Evolutionary conservation across 495 filamentous ascomycete genomes (phyloP), one percentile per base, ranked within the genome.

Genomic region (Jackrogersella multiformis): DNA sequence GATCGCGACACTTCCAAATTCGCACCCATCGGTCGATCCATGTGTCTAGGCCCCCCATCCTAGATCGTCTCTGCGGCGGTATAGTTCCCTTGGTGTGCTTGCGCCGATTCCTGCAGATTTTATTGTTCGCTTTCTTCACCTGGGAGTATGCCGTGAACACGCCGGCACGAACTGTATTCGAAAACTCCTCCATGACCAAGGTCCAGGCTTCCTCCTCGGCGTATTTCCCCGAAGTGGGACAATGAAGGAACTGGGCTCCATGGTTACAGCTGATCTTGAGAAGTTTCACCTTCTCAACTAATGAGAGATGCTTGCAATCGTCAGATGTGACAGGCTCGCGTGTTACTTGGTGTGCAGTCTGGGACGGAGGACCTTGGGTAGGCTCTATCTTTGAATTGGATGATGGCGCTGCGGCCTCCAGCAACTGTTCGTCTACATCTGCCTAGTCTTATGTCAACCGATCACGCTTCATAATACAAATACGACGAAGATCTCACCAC

Each of bases 21-120:
- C 64, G 34, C 20, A 68, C 57, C 64, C 64, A 68, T 45, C 42
- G 24, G 16, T 68, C 52, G n/a, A 68, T 57, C 64, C 64, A 68
- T 20, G 8, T 57, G 24, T 61, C 64, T 21, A 61, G 36, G 21
- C 57, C 15, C 1, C 21, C 42, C 57, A 48, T 49, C n/a, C 28
- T 23, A 44, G 57, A 4, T 5, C 64, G 51, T 32, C 49, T 61
- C 28, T 23, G 13, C 10, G 57, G 57, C 8, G 52, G 51, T 7
- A 23, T 24, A 1, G 35, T 57, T 39, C 57, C 64, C 36, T 61
- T 35, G 16, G 52, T 68, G 8, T 53, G 45, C 16, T 46, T 57
- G 24, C 64, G 57, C 8, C 64, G 57, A 57, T 62, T 61, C 18
- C 35, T 61, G 10, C 64, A 61, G 2, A 51, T 61, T 16, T 39